Evolutionary conservation across 306 rosid genomes (phyloP).

Genomic region (Myrica gale): DNA sequence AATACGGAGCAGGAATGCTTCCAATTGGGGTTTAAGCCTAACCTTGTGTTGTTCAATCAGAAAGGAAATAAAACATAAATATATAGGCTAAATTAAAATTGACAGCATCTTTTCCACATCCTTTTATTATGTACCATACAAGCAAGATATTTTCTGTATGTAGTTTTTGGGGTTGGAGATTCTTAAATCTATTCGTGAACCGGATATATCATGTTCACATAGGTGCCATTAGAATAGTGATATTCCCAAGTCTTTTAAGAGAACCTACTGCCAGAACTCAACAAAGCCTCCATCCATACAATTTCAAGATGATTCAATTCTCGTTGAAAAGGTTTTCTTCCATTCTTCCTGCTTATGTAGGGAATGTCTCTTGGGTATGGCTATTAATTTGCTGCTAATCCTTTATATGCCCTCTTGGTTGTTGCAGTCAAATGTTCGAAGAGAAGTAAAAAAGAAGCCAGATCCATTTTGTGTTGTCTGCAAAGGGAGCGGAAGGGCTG

Average conservation of each 20-base stretch:
- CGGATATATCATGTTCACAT: no score
- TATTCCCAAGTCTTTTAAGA: not conserved
- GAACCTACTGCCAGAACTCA: not conserved
- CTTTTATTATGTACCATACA: no score
- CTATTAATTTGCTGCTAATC: not conserved
- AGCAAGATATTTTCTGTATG: no score
- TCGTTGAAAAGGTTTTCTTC: not conserved
- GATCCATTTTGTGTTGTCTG: constrained; percentile 81
- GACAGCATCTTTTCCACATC: no score
- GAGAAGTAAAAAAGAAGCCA: constrained; percentile 55
- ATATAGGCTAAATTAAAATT: not conserved
- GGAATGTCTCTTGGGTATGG: not conserved
- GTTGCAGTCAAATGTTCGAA: constrained; percentile 66
- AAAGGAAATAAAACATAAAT: not conserved
- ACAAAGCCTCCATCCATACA: not conserved
- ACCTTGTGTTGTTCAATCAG: not conserved
- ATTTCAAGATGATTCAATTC: not conserved
- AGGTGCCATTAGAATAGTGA: not conserved
- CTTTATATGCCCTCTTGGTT: not conserved
- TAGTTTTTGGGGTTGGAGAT: no score
- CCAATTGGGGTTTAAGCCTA: not conserved
- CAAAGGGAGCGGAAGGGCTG: constrained; percentile 73
- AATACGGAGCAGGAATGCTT: not conserved
- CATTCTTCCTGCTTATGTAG: not conserved
- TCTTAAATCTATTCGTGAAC: no score